phyloP scores from a whole-genome alignment of 2,329 filamentous ascomycete genomes.

The Colletotrichum acutatum region DNA sequence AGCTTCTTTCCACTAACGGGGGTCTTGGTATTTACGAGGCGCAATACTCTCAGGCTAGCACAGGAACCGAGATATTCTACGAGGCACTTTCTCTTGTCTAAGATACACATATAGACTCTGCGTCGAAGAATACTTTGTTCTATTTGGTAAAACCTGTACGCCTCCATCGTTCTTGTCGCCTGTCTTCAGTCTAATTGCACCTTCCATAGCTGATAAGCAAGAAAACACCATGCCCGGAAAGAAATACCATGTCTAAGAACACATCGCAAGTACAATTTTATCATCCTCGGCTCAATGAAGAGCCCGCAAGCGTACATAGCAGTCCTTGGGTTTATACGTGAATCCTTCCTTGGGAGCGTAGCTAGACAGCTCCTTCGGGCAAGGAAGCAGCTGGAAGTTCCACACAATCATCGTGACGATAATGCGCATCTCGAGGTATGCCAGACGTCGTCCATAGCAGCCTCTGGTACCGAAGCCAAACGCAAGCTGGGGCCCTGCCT shows the following conservation, averaged over 20 bases:
- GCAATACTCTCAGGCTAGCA: too few species aligned
- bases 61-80: too few species aligned
- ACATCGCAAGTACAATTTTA: too few species aligned
- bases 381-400: constrained; percentile 46
- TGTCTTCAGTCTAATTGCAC: not conserved
- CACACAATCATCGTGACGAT: constrained; percentile 48
- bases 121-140: not conserved
- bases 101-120: too few species aligned
- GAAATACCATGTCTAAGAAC: too few species aligned
- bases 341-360: not conserved
- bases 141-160: not conserved
- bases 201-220: not conserved
- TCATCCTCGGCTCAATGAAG: not conserved
- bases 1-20: too few species aligned
- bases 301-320: not conserved
- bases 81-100: too few species aligned
- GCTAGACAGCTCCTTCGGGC: not conserved
- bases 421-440: constrained; percentile 47
- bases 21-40: too few species aligned
- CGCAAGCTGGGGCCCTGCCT: constrained; percentile 46
- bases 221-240: not conserved
- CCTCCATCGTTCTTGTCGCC: not conserved
- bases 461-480: constrained; percentile 50
- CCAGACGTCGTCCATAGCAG: constrained; percentile 51
- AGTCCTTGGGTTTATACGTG: not conserved